phyloP scores from a whole-genome alignment of 768 basidiomycete genomes.

The Saitozyma sp. region DNA sequence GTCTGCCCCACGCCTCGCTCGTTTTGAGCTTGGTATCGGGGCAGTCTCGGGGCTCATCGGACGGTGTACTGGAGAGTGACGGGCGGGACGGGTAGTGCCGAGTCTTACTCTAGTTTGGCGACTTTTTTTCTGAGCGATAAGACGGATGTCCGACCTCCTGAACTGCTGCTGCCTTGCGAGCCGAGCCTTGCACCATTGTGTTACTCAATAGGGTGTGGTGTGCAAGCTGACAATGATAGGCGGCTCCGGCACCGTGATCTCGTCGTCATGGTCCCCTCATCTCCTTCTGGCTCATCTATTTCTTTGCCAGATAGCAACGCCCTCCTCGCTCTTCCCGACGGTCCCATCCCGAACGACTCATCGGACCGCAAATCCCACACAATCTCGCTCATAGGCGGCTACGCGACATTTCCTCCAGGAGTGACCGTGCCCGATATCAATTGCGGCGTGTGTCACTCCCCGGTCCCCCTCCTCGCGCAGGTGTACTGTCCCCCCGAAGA shows the following conservation, averaged over 20 bases:
- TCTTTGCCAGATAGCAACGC: constrained; percentile 34
- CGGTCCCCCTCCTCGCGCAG: constrained; percentile 49
- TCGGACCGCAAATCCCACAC: constrained; percentile 33
- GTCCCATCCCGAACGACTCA: constrained; percentile 29
- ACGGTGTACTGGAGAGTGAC: constrained; percentile 9
- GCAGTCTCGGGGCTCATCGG: constrained; percentile 8
- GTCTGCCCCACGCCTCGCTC: constrained; percentile 13
- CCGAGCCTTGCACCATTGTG: no score
- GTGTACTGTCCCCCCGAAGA: constrained; percentile 52
- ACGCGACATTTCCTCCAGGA: constrained; percentile 45
- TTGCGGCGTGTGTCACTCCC: constrained; percentile 38
- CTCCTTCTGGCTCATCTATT: constrained; percentile 38
- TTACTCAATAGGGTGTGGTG: not conserved
- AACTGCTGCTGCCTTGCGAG: not conserved
- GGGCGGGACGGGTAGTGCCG: constrained; percentile 24
- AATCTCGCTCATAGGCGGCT: constrained; percentile 46
- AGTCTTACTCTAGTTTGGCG: constrained; percentile 48
- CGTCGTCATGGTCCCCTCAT: constrained; percentile 34
- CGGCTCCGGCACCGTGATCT: not conserved
- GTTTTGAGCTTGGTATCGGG: constrained; percentile 2
- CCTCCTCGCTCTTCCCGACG: constrained; percentile 48
- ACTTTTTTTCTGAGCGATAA: constrained; percentile 37
- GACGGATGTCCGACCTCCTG: not conserved
- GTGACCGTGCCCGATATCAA: constrained; percentile 24
- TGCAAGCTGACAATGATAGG: not conserved